Conservation (phyloP, 23 red algal species). For the Gracilaria caudata region DNA sequence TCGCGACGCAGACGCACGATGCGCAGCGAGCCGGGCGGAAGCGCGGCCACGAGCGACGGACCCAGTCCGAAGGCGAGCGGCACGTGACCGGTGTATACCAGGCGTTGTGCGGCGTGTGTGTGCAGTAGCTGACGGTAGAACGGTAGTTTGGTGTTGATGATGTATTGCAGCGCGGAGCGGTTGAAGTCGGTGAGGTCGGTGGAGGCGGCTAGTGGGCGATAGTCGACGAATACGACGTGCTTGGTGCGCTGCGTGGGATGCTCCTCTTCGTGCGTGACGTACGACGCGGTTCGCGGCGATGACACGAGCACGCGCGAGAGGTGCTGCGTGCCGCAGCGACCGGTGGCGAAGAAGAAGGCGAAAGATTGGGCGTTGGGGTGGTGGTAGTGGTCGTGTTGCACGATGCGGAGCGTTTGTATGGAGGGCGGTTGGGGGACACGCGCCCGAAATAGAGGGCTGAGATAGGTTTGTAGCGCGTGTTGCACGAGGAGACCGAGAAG, state of each 20-base stretch:
- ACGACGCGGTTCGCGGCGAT: background rate
- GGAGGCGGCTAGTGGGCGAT: conserved; percentile 44
- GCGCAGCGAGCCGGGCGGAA: conserved; percentile 38
- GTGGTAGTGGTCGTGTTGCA: background rate
- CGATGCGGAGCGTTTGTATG: background rate
- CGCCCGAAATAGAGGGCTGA: background rate
- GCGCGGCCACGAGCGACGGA: conserved; percentile 20
- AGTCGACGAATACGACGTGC: conserved; percentile 37
- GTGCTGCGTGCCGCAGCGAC: conserved; percentile 73
- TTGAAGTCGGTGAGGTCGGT: conserved; percentile 23
- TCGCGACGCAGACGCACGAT: conserved; percentile 69
- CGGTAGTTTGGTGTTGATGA: conserved; percentile 37
- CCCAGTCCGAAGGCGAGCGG: conserved; percentile 66
- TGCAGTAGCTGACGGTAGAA: conserved; percentile 24
- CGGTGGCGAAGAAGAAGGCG: conserved; percentile 72
- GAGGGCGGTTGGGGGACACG: background rate
- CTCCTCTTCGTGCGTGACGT: conserved; percentile 74
- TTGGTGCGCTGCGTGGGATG: conserved; percentile 25
- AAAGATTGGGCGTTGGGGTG: background rate
- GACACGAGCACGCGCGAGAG: conserved; percentile 42
- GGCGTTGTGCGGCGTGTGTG: background rate
- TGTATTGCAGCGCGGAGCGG: background rate
- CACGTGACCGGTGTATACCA: conserved; percentile 76
- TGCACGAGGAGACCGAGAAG: background rate
- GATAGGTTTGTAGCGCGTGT: background rate